Percentiles rank a stretch among this genome's conserved stretches.
phyloP scores from a whole-genome alignment of 192 early-diverging fungal genomes.

The Coemansia reversa region DNA sequence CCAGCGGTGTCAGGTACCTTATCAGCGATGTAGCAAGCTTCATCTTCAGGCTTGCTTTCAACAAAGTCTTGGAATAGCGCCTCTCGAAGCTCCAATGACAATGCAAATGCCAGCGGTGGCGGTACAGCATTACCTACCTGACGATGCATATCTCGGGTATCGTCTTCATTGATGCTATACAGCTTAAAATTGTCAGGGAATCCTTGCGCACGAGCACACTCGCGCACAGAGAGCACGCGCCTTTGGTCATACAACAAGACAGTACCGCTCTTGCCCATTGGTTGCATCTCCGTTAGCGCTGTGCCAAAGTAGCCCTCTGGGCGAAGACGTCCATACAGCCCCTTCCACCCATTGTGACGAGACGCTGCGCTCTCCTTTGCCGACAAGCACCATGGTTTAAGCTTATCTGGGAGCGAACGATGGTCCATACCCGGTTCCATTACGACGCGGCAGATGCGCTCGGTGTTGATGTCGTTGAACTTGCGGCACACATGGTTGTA shows the following conservation, averaged over 20 bases:
- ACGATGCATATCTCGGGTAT: conserved; percentile 56
- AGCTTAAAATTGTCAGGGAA: conserved; percentile 68
- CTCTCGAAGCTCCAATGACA: conserved; percentile 55
- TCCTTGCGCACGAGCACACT: conserved; percentile 68
- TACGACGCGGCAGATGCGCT: conserved; percentile 57
- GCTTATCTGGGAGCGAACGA: conserved; percentile 45
- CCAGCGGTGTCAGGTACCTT: not conserved
- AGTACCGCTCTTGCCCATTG: conserved; percentile 65
- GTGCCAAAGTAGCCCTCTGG: conserved; percentile 62
- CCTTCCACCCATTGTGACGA: conserved; percentile 64
- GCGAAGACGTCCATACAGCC: conserved; percentile 61
- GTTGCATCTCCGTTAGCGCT: conserved; percentile 59
- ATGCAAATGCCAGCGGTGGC: conserved; percentile 60
- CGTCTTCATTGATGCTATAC: conserved; percentile 33
- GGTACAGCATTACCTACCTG: conserved; percentile 76
- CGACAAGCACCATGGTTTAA: conserved; percentile 61
- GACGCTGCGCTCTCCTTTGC: conserved; percentile 54
- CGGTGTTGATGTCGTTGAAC: conserved; percentile 54
- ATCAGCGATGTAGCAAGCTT: not conserved
- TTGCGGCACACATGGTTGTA: conserved; percentile 55
- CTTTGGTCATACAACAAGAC: conserved; percentile 64
- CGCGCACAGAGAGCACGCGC: conserved; percentile 60
- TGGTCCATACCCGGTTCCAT: conserved; percentile 59
- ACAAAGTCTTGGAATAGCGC: conserved; percentile 52
- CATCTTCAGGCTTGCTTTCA: not conserved